Base-by-base conservation (phyloP, 139 green algal genomes). In the Microglena sp. region DNA sequence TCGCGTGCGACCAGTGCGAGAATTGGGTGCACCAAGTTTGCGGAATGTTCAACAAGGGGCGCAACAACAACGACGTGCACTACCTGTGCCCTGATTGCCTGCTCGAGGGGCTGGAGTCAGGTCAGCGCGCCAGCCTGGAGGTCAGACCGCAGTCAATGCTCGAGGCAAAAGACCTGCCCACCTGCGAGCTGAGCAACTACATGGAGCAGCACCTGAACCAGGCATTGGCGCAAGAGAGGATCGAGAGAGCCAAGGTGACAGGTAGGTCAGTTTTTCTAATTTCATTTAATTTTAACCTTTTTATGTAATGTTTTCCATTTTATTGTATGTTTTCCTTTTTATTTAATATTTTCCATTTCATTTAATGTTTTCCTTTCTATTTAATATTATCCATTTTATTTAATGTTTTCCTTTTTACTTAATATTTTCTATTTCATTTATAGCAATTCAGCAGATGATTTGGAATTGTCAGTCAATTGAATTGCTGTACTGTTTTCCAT, bases 21-120 rank as follows among this genome's bases (percentile, higher is more conserved):
- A 64, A 76, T 53, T 99, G 94, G 94, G 83, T 96, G 68, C 94
- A 99, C 78, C 80, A 95, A 77, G 87, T 98, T 33, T 97, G 93
- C 72, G 92, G 90, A 26, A 75, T 98, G 7, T 98, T 98, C 81
- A 98, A 98, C 80, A 90, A 91, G 63, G 83, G 89, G 3, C 82
- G 84, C 64, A 98, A 99, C 77, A 81, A 92, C 59, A 75, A 87
- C 32, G 80, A 92, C 33, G 75, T 73, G 18, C 82, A 88, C 72
- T 98, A 94, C 79, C 78, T 92, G 34, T 99, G 94, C 79, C 94
- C 94, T 1, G 64, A 84, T 30, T 99, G 94, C 80, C 79, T 96
- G 28, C 66, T 85, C 6, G 56, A 80, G 69, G 78, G 75, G 31
- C 62, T 89, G 56, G 36, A 77, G 5, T 58, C 5, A 0, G 74